Base-by-base conservation (phyloP, 1,284 basidiomycete genomes). In the Sanghuangporus sanghuang region DNA sequence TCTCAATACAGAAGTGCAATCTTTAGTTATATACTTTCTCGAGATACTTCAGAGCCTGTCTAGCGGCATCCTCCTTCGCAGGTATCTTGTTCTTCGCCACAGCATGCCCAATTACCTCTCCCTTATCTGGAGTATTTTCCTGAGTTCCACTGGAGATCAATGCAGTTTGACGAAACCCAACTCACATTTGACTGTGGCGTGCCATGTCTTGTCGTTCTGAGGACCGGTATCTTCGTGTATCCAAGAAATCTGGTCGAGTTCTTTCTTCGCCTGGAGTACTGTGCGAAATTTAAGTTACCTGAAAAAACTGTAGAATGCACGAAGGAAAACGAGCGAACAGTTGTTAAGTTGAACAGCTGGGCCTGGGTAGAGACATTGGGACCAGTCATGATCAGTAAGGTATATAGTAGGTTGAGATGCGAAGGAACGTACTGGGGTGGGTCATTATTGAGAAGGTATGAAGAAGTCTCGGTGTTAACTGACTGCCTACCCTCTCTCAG, bases 1-100 rank as follows among this genome's bases (percentile, higher is more conserved):
- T 32, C 27, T 32, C 27, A 32, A 32, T 32, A n/a, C n/a, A 44
- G 42, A 44, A n/a, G n/a, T 42, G 40, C 4, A 12, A 42, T 5
- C n/a, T 42, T n/a, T 32, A 32, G 3, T 32, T 32, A 0, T 32
- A 32, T 32, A 5, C 27, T 32, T 32, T n/a, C n/a, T 6, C 4
- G 11, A 42, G n/a, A 7, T 42, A 42, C 32, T 1, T 36, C 32
- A 54, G 12, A 36, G 83, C 83, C 53, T 79, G 70, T 67, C 72
- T 72, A 2, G 85, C 82, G 2, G 87, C 87, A 16, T 70, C 68
- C 50, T 88, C 83, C 69, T 77, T 88, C 2, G 85, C 85, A 3
- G 71, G 70, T 11, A 72, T 67, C 67, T 84, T 82, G 52, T 75
- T 74, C 1, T 65, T 32, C 21, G 79, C 80, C 0, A 69, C 72